Conservation (phyloP, 306 rosid species). For the Trifolium dubium region DNA sequence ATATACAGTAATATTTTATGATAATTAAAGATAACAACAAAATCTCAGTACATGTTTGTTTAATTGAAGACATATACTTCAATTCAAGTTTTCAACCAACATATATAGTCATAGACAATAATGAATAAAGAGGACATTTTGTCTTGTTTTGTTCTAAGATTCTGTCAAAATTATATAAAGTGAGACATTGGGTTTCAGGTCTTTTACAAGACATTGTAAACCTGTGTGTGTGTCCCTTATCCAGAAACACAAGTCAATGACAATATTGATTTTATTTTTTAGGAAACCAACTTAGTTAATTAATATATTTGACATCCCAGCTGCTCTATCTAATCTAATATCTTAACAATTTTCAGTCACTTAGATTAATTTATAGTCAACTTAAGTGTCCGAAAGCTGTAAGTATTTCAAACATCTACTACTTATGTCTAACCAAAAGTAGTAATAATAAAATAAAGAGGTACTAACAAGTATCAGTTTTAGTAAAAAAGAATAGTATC, state of each 20-base stretch:
- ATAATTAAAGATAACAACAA: slow-evolving; percentile 28
- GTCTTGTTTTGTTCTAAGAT: slow-evolving; percentile 2
- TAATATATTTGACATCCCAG: too few relatives aligned
- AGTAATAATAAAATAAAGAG: background rate
- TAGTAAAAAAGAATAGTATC: too few relatives aligned
- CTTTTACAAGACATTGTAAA: background rate
- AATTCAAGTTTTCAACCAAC: slow-evolving; percentile 12
- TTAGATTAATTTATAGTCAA: too few relatives aligned
- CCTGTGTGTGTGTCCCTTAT: slow-evolving; percentile 15
- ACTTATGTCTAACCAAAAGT: background rate
- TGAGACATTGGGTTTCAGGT: background rate
- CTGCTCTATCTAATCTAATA: too few relatives aligned
- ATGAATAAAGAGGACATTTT: slow-evolving; percentile 11
- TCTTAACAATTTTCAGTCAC: too few relatives aligned
- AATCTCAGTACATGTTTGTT: background rate
- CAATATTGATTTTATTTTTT: background rate
- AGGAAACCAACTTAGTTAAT: background rate
- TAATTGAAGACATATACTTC: background rate
- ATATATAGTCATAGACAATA: background rate
- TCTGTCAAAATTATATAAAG: background rate
- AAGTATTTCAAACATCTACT: too few relatives aligned
- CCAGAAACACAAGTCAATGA: background rate
- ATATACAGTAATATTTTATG: background rate
- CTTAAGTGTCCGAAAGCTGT: too few relatives aligned
- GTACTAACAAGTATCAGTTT: background rate